Evolutionary conservation across 2,329 filamentous ascomycete species (phyloP), one percentile per base, ranked within the genome.

Genomic region (Talaromyces verruculosus): DNA sequence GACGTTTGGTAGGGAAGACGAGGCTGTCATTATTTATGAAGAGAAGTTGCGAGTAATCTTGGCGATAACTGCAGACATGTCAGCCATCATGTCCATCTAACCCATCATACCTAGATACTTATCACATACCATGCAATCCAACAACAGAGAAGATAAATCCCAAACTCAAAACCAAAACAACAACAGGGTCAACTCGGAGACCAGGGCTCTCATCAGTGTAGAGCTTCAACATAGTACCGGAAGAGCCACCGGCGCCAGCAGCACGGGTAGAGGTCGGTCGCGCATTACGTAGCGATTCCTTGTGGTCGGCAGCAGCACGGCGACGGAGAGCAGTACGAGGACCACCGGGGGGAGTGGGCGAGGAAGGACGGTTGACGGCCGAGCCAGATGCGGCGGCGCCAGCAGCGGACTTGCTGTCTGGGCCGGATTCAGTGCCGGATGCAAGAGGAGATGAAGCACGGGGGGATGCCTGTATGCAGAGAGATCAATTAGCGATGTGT

Each of bases 61-160:
- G 80, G 93, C 93, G 79, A 97, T 95, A 79, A 97, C 93, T 97
- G 70, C 3, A 59, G 45, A 28, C 19, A 65, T 73, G 69, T 72
- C 70, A 72, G 68, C 25, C 30, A 47, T 58, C 64, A 37, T 1
- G 7, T 65, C 49, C 65, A 43, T n/a, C n/a, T n/a, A n/a, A n/a
- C n/a, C n/a, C n/a, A n/a, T n/a, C n/a, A n/a, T n/a, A n/a, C n/a
- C n/a, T n/a, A n/a, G n/a, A n/a, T n/a, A n/a, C n/a, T n/a, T n/a
- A n/a, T n/a, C n/a, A n/a, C 92, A 73, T 88, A 98, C 95, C 93
- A 84, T 99, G 95, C 77, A 99, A 86, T 72, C 93, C 93, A 76
- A 99, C 95, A 77, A 99, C 95, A 76, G 91, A 95, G 84, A 99
- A 97, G 81, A 99, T 99, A 82, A 99, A 99, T 69, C 96, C 95